These are phyloP conservation scores for Candolleomyces eurysporus DNA, from an alignment of 768 basidiomycete genomes.

Conservation along the genomic window DNA sequence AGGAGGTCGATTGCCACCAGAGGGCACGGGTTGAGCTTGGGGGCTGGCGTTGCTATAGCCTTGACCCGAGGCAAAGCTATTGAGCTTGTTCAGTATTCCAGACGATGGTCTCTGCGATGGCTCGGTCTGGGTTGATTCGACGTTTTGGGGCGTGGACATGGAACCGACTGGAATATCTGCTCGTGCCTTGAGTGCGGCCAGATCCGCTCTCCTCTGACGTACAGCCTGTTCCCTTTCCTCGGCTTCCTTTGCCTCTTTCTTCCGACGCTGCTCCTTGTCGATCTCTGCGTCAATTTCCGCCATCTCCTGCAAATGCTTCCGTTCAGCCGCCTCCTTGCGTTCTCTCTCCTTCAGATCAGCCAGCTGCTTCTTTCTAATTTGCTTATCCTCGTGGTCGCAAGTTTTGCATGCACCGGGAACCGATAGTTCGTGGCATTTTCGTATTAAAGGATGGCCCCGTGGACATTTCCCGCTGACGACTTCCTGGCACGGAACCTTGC, in stretches of 20 bases:
- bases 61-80: background rate
- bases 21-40: background rate
- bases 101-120: background rate
- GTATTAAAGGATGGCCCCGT: conserved; percentile 39
- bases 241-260: conserved; percentile 35
- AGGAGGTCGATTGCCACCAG: background rate
- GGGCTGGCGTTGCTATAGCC: background rate
- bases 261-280: conserved; percentile 8
- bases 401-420: conserved; percentile 35
- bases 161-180: background rate
- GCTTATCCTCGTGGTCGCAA: conserved; percentile 46
- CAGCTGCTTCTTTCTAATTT: conserved; percentile 38
- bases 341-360: conserved; percentile 40
- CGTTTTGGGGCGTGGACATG: background rate
- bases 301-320: conserved; percentile 39
- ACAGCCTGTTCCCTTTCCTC: conserved; percentile 33
- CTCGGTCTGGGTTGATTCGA: conserved; percentile 1
- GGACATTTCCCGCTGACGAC: conserved; percentile 38
- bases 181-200: conserved; percentile 20
- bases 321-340: conserved; percentile 43
- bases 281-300: conserved; percentile 43
- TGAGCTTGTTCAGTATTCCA: background rate
- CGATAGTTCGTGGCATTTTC: conserved; percentile 40
- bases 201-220: conserved; percentile 27
- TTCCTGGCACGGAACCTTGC: conserved; percentile 48